Evolutionary conservation across 495 filamentous ascomycete genomes (phyloP).

Genomic region (Penicillium ucsense): DNA sequence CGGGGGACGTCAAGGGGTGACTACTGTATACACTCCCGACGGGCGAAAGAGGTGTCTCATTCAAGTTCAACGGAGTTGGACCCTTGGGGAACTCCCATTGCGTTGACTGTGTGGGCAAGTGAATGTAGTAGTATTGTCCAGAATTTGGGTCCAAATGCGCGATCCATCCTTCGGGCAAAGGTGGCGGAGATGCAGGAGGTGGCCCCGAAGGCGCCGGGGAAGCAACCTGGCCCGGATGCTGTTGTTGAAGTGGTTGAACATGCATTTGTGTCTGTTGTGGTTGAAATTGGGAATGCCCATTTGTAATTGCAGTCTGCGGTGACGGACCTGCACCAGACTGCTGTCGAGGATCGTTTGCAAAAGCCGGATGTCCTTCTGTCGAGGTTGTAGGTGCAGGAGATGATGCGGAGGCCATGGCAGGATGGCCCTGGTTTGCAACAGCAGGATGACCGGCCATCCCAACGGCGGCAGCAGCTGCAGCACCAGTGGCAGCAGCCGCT

Average conservation of each 20-base stretch:
- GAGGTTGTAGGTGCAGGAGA: conserved; percentile 30
- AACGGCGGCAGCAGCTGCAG: conserved; percentile 10
- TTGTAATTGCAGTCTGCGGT: conserved; percentile 25
- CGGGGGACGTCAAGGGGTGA: conserved; percentile 66
- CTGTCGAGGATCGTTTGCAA: conserved; percentile 66
- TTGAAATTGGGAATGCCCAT: conserved; percentile 26
- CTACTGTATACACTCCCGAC: conserved; percentile 64
- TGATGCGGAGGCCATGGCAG: conserved; percentile 13
- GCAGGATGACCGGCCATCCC: conserved; percentile 19
- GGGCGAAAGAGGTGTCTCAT: conserved; percentile 69
- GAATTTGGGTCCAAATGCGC: conserved; percentile 91
- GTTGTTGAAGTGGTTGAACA: neutral
- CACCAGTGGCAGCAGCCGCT: conserved; percentile 11
- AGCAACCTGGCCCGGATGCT: conserved; percentile 7
- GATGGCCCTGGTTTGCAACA: conserved; percentile 18
- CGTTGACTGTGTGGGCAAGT: conserved; percentile 88
- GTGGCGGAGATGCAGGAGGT: conserved; percentile 74
- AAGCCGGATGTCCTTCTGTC: conserved; percentile 67
- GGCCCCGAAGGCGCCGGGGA: conserved; percentile 47
- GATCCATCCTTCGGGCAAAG: conserved; percentile 96
- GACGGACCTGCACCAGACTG: conserved; percentile 36
- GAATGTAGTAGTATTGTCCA: conserved; percentile 98
- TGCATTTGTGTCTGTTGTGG: conserved; percentile 1
- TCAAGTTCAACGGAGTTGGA: conserved; percentile 72
- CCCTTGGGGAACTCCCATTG: conserved; percentile 98